A percentile compares a stretch with the other conserved stretches of the same genome.
phyloP scores from a whole-genome alignment of 495 filamentous ascomycete genomes.

The Penicillium malachiteum region DNA sequence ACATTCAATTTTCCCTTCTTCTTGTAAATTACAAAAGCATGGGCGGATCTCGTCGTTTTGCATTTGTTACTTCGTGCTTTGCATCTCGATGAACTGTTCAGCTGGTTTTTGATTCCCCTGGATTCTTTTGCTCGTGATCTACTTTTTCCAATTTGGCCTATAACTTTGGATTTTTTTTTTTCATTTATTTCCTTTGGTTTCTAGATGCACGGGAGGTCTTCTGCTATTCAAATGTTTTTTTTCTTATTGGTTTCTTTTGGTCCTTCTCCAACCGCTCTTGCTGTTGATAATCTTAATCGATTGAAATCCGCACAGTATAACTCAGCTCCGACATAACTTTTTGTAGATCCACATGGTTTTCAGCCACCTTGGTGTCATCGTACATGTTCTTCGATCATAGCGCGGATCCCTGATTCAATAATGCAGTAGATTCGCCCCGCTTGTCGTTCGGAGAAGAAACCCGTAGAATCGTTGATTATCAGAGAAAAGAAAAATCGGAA shows the following conservation, averaged over 20 bases:
- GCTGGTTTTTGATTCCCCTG: slow-evolving; percentile 21
- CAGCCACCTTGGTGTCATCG: slow-evolving; percentile 12
- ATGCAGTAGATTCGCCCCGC: slow-evolving; percentile 10
- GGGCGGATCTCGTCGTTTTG: slow-evolving; percentile 35
- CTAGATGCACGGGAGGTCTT: slow-evolving; percentile 30
- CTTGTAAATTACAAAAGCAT: slow-evolving; percentile 49
- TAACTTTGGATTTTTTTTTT: slow-evolving; percentile 5
- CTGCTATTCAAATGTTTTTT: slow-evolving; percentile 4
- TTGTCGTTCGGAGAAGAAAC: not conserved
- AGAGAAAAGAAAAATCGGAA: too few relatives aligned
- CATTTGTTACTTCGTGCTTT: slow-evolving; percentile 21
- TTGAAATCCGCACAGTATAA: slow-evolving; percentile 2
- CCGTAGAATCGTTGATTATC: not conserved
- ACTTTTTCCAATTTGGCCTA: slow-evolving; percentile 7
- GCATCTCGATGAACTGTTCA: slow-evolving; percentile 22
- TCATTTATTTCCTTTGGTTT: slow-evolving; percentile 9
- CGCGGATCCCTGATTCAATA: slow-evolving; percentile 11
- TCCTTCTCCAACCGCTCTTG: slow-evolving; percentile 7
- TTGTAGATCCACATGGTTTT: not conserved
- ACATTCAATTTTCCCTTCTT: slow-evolving; percentile 5
- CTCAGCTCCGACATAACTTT: not conserved
- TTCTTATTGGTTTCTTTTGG: not conserved
- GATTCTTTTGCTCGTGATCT: slow-evolving; percentile 10
- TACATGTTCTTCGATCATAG: slow-evolving; percentile 6
- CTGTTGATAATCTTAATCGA: slow-evolving; percentile 25